phyloP scores from a whole-genome alignment of 331 rosid genomes.

The Telfairia occidentalis region DNA sequence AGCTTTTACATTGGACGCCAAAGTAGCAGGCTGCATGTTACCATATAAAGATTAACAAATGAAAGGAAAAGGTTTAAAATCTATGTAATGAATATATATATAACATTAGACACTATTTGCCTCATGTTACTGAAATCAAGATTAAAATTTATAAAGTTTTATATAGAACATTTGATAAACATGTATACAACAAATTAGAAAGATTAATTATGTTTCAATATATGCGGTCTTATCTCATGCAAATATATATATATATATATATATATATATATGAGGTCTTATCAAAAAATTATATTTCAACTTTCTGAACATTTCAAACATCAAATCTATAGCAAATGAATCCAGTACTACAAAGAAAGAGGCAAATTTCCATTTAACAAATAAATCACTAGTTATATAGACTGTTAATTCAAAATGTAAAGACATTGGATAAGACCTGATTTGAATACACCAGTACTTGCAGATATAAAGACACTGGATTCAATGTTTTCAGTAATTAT shows the following conservation, averaged over 20 bases:
- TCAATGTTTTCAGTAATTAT: not conserved
- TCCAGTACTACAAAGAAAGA: not conserved
- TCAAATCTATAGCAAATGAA: not conserved
- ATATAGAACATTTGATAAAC: not conserved
- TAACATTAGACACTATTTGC: not conserved
- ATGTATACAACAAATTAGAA: not conserved
- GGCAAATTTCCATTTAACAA: not conserved
- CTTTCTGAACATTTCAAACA: not conserved
- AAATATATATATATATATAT: too few species aligned
- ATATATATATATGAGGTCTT: not conserved
- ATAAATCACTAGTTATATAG: not conserved
- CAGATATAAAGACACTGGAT: not conserved
- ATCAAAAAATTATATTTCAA: not conserved
- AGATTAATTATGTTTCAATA: not conserved
- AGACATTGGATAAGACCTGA: not conserved
- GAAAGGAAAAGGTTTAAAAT: not conserved
- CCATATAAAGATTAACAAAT: conserved; percentile 10
- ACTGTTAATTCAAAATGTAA: not conserved
- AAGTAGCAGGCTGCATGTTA: conserved; percentile 53
- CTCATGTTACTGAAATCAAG: not conserved
- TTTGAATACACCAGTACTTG: not conserved
- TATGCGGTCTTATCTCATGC: too few species aligned
- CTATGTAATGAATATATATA: not conserved
- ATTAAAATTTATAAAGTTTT: not conserved
- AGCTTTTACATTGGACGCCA: conserved; percentile 73